These are phyloP conservation scores for Cinnamomum chago DNA, from an alignment of 164 flowering plant genomes.

Conservation along the genomic window DNA sequence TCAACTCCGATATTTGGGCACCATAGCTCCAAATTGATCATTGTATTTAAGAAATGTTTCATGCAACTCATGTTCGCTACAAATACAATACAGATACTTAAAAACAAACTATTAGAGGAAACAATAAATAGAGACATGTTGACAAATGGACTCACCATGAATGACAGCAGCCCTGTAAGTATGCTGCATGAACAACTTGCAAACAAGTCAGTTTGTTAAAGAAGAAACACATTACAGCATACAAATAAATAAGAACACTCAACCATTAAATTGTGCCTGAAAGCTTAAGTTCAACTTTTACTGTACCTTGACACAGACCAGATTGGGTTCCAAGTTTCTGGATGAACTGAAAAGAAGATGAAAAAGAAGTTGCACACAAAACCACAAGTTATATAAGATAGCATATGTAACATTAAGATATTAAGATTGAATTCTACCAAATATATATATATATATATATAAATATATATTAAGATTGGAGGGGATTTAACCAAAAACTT, in stretches of 20 bases:
- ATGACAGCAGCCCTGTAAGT: conserved; percentile 92
- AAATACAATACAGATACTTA: background rate
- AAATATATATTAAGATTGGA: background rate
- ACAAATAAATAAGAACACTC: background rate
- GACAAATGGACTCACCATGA: conserved; percentile 72
- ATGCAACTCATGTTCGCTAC: background rate
- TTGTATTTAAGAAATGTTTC: too few relatives aligned
- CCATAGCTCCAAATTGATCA: background rate
- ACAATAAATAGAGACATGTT: background rate
- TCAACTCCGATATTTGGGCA: too few relatives aligned
- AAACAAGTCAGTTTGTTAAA: conserved; percentile 20
- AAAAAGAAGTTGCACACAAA: background rate
- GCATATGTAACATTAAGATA: background rate
- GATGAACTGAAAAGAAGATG: conserved; percentile 64
- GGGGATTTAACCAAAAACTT: conserved; percentile 26
- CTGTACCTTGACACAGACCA: conserved; percentile 96
- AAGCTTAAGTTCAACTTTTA: background rate
- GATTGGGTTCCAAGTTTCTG: conserved; percentile 99
- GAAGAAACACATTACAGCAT: background rate
- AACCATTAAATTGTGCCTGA: background rate
- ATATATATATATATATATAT: too few relatives aligned
- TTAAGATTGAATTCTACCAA: background rate
- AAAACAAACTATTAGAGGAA: background rate
- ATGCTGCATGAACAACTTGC: conserved; percentile 60
- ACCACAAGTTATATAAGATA: background rate